Percentiles rank a stretch among this genome's conserved stretches.
Evolutionary conservation across 164 flowering plant genomes (phyloP).

Genomic region (Aristolochia californica): DNA sequence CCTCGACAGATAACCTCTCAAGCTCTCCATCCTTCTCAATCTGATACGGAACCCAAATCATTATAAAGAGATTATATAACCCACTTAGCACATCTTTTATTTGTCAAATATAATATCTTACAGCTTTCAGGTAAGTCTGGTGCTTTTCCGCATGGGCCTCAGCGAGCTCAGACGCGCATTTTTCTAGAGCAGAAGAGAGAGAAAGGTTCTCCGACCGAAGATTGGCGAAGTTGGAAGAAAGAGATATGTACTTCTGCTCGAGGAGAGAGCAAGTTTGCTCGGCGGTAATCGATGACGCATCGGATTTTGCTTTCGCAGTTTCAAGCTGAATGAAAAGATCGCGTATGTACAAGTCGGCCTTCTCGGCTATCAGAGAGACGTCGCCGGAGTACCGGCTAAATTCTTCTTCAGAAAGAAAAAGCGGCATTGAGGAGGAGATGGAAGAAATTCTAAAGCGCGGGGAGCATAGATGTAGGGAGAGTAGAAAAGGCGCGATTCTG

Average conservation of each 20-base stretch:
- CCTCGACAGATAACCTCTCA: slow-evolving; percentile 51
- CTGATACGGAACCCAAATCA: slow-evolving; percentile 21
- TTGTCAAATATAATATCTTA: slow-evolving; percentile 10
- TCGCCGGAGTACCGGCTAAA: slow-evolving; percentile 33
- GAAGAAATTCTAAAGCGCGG: too few species aligned
- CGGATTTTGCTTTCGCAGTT: slow-evolving; percentile 58
- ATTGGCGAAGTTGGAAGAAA: slow-evolving; percentile 42
- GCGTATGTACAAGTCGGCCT: slow-evolving; percentile 66
- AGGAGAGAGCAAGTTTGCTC: slow-evolving; percentile 81
- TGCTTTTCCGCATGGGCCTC: slow-evolving; percentile 54
- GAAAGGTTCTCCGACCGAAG: slow-evolving; percentile 47
- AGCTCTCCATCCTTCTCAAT: slow-evolving; percentile 73
- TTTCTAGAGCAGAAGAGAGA: slow-evolving; percentile 39
- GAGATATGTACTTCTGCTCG: slow-evolving; percentile 79
- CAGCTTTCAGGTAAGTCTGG: slow-evolving; percentile 46
- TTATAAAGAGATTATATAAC: neutral
- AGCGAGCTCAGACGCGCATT: slow-evolving; percentile 48
- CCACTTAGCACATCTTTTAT: neutral
- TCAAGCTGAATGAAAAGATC: slow-evolving; percentile 45
- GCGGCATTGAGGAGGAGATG: slow-evolving; percentile 39
- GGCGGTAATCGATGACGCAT: slow-evolving; percentile 78
- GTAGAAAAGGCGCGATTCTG: too few species aligned
- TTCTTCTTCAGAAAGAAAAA: slow-evolving; percentile 82
- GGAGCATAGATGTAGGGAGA: too few species aligned
- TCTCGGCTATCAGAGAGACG: slow-evolving; percentile 40